These are phyloP conservation scores for Teratosphaeria pseudoeucalypti DNA, from an alignment of 2,329 filamentous ascomycete genomes.

Conservation along the genomic window DNA sequence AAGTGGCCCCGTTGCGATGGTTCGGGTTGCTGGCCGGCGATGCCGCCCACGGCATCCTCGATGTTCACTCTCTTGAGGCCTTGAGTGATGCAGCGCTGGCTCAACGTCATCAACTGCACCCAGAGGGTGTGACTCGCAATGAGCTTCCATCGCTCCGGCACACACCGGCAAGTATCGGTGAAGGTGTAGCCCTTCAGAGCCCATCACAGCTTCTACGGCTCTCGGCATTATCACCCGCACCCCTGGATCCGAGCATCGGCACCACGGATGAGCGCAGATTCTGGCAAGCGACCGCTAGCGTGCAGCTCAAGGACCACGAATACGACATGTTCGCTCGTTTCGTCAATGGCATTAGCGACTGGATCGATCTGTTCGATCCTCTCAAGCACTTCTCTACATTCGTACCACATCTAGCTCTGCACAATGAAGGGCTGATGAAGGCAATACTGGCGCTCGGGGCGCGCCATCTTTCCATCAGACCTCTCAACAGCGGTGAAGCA, in stretches of 20 bases:
- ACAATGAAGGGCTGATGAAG: conserved; percentile 48
- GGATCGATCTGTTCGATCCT: conserved; percentile 37
- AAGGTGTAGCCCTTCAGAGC: conserved; percentile 15
- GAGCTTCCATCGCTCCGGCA: conserved; percentile 4
- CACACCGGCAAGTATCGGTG: conserved; percentile 7
- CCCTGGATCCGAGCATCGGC: conserved; percentile 3
- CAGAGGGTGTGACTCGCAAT: conserved; percentile 5
- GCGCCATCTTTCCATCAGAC: conserved; percentile 39
- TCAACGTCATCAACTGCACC: conserved; percentile 12
- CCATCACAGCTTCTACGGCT: conserved; percentile 14
- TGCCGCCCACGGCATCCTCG: conserved; percentile 23
- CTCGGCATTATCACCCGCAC: conserved; percentile 13
- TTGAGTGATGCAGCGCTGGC: conserved; percentile 15
- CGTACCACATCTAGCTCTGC: conserved; percentile 34
- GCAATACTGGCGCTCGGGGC: conserved; percentile 47
- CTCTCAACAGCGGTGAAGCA: conserved; percentile 13
- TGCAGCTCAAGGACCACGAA: conserved; percentile 27
- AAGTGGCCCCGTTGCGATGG: conserved; percentile 39
- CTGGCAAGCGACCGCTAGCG: conserved; percentile 18
- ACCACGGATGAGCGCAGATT: conserved; percentile 16
- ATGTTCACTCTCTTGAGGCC: conserved; percentile 13
- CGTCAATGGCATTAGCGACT: conserved; percentile 27
- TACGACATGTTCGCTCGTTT: conserved; percentile 31
- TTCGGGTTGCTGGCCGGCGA: conserved; percentile 39
- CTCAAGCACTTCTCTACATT: conserved; percentile 28